Conservation (phyloP, 2,329 filamentous ascomycete genomes). For the Pyrenophora seminiperda region DNA sequence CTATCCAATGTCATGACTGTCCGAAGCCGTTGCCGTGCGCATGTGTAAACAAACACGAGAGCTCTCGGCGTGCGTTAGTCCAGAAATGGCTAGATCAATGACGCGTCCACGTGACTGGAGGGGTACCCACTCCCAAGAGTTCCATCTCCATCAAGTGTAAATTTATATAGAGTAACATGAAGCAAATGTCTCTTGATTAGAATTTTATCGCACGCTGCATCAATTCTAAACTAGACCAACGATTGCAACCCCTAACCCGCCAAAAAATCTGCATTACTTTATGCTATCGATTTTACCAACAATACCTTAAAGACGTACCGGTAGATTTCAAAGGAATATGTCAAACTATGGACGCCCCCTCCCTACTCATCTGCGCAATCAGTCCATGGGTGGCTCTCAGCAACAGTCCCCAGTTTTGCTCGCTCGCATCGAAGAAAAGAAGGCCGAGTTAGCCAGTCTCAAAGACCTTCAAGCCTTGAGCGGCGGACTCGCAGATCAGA, state of each 20-base stretch:
- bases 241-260: not conserved
- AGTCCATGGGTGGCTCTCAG: constrained; percentile 47
- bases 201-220: not conserved
- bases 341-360: constrained; percentile 54
- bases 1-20: constrained; percentile 20
- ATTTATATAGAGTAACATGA: too few species aligned
- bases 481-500: constrained; percentile 76
- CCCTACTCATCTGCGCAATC: constrained; percentile 67
- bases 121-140: constrained; percentile 24
- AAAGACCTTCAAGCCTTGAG: constrained; percentile 79
- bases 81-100: constrained; percentile 5
- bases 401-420: constrained; percentile 72
- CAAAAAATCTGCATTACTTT: not conserved
- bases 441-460: constrained; percentile 78
- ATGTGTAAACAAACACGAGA: too few species aligned
- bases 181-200: not conserved
- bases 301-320: not conserved
- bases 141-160: too few species aligned
- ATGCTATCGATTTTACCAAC: not conserved
- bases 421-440: constrained; percentile 83
- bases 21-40: too few species aligned
- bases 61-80: not conserved
- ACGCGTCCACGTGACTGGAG: constrained; percentile 30
- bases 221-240: not conserved
- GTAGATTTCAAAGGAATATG: constrained; percentile 25